Percentiles rank a stretch among this genome's conserved stretches.
phyloP scores from a whole-genome alignment of 129 eudicot species.

The Logfia minima region DNA sequence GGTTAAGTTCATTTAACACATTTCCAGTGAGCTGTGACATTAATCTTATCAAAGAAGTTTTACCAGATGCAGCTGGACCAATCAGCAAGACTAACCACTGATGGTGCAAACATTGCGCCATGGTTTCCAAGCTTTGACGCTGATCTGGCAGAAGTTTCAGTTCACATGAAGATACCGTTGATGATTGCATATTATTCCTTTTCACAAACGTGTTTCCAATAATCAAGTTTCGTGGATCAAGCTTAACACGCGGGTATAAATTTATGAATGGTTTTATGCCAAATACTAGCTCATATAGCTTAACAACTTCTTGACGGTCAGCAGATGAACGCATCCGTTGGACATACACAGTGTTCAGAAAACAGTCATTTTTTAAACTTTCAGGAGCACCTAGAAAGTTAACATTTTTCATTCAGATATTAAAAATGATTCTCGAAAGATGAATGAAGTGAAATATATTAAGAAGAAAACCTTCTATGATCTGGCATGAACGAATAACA shows the following conservation, averaged over 20 bases:
- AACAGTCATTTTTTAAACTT: slow-evolving; percentile 55
- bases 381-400: slow-evolving; percentile 56
- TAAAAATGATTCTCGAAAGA: background rate
- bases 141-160: slow-evolving; percentile 68
- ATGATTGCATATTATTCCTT: slow-evolving; percentile 48
- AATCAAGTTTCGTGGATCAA: slow-evolving; percentile 49
- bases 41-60: slow-evolving; percentile 79
- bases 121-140: slow-evolving; percentile 75
- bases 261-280: slow-evolving; percentile 52
- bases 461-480: slow-evolving; percentile 54
- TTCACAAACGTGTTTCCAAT: slow-evolving; percentile 55
- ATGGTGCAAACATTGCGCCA: slow-evolving; percentile 65
- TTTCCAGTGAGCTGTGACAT: slow-evolving; percentile 82
- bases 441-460: background rate
- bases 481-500: slow-evolving; percentile 82
- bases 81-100: slow-evolving; percentile 86
- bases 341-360: slow-evolving; percentile 78
- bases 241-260: slow-evolving; percentile 61
- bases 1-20: slow-evolving; percentile 76
- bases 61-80: slow-evolving; percentile 93
- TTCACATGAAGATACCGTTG: slow-evolving; percentile 37
- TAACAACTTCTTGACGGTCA: slow-evolving; percentile 63
- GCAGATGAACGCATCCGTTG: slow-evolving; percentile 91
- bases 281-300: slow-evolving; percentile 64
- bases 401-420: slow-evolving; percentile 3